Evolutionary conservation across 1,139 yeast species (phyloP), one percentile per base, ranked within the genome.

Genomic region (Candida gigantensis): DNA sequence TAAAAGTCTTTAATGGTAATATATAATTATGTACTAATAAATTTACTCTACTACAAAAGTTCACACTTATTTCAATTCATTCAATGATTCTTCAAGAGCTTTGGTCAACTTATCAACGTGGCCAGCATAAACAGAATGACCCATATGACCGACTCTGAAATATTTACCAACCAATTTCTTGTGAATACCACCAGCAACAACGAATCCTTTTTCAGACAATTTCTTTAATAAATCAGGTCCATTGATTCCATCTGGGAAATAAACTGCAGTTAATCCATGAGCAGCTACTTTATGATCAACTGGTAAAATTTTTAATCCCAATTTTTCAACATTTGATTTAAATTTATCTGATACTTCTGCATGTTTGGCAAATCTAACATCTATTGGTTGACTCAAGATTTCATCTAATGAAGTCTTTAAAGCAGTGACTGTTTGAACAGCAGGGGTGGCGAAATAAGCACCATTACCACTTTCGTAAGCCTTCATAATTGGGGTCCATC

Each of bases 61-160:
- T 4, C 9, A 23, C 3, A 10, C 25, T 11, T 55, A 46, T 12
- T 57, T 53, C 34, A 62, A 52, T 44, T 68, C 73, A n/a, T 46
- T 35, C 39, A 68, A 54, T 10, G 69, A 47, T 41, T 68, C 73
- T 44, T 57, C 53, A 40, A 71, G 60, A 17, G 74, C 72, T 14
- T 47, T 50, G 25, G 60, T 47, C 37, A 71, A 60, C 43, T 52
- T 41, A 34, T 63, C 71, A 28, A 71, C 58, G 45, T 71, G 76
- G 29, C 74, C 76, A 38, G 60, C 70, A 43, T 65, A 64, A 19
- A 70, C 63, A 6, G 76, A 70, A 50, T 57, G 55, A 24, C 97
- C 97, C 97, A 90, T 90, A 65, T 90, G 97, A 21, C 97, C 97
- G 43, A 90, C 81, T 65, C 97, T 80, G 69, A 90, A 87, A 68